A percentile compares a stretch with the other conserved stretches of the same genome.
Evolutionary conservation across 1,284 basidiomycete species (phyloP).

Genomic region (Ganoderma sinense): DNA sequence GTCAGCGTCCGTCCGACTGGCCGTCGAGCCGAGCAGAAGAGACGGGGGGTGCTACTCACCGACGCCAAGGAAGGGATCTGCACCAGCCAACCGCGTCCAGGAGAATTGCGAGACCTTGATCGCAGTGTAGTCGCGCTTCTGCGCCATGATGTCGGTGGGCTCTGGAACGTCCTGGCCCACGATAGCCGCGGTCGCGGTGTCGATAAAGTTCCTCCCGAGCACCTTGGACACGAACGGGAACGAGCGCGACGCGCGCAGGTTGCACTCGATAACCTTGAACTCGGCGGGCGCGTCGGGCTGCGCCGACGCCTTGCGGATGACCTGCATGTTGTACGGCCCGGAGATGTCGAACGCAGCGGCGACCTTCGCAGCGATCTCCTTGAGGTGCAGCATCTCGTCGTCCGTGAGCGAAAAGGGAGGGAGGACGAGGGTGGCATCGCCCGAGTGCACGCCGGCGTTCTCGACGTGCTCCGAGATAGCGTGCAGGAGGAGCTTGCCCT

Average conservation of each 20-base stretch:
- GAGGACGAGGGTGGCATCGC: slow-evolving; percentile 96
- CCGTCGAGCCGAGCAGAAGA: neutral
- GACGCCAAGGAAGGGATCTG: slow-evolving; percentile 97
- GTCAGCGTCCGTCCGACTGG: neutral
- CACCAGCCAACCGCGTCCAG: slow-evolving; percentile 94
- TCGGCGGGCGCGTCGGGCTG: slow-evolving; percentile 64
- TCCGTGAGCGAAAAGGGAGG: slow-evolving; percentile 91
- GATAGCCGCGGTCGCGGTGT: slow-evolving; percentile 94
- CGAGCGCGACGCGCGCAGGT: slow-evolving; percentile 95
- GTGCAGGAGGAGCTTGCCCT: slow-evolving; percentile 95
- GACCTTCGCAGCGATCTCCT: slow-evolving; percentile 95
- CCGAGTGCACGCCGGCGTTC: slow-evolving; percentile 98
- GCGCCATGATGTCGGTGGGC: slow-evolving; percentile 93
- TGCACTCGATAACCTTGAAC: slow-evolving; percentile 99
- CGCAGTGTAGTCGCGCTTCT: slow-evolving; percentile 91
- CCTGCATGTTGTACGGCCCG: slow-evolving; percentile 99
- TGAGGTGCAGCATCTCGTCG: slow-evolving; percentile 86
- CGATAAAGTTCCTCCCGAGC: slow-evolving; percentile 96
- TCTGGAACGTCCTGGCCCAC: slow-evolving; percentile 90
- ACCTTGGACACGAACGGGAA: slow-evolving; percentile 99
- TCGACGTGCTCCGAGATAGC: slow-evolving; percentile 99
- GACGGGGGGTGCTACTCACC: slow-evolving; percentile 54
- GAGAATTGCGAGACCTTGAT: slow-evolving; percentile 99
- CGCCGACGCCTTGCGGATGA: slow-evolving; percentile 86
- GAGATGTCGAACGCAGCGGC: slow-evolving; percentile 96